Conservation (phyloP, 2,329 filamentous ascomycete genomes). For the Diaporthe helianthi region DNA sequence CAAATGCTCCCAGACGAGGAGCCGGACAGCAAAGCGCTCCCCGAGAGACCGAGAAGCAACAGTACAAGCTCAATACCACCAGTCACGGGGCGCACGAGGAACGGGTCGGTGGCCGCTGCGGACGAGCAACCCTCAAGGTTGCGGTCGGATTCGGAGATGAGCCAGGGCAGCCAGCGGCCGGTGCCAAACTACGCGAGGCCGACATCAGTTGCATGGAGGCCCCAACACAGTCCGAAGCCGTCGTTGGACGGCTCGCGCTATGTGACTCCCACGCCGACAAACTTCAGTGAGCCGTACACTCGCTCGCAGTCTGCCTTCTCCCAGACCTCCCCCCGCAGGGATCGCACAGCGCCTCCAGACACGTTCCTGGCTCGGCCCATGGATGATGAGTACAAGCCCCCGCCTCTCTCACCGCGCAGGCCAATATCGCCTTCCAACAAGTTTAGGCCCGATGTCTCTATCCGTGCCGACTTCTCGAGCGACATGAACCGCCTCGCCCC, state of each 20-base stretch:
- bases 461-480: slow-evolving; percentile 48
- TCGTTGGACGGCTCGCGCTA: slow-evolving; percentile 39
- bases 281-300: slow-evolving; percentile 43
- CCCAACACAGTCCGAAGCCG: slow-evolving; percentile 38
- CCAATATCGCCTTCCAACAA: slow-evolving; percentile 54
- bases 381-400: slow-evolving; percentile 69
- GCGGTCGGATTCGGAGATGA: slow-evolving; percentile 47
- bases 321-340: slow-evolving; percentile 51
- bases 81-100: slow-evolving; percentile 45
- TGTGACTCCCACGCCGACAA: slow-evolving; percentile 39
- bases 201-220: slow-evolving; percentile 37
- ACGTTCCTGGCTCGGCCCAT: slow-evolving; percentile 56
- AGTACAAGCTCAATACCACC: slow-evolving; percentile 44
- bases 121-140: slow-evolving; percentile 48
- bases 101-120: slow-evolving; percentile 18
- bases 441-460: slow-evolving; percentile 43
- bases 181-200: slow-evolving; percentile 40
- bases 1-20: slow-evolving; percentile 67
- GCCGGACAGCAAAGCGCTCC: slow-evolving; percentile 76
- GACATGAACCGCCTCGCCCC: slow-evolving; percentile 38
- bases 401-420: slow-evolving; percentile 72
- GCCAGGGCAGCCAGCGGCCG: slow-evolving; percentile 38
- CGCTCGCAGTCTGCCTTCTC: slow-evolving; percentile 62
- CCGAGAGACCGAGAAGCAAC: slow-evolving; percentile 69
- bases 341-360: slow-evolving; percentile 42